phyloP scores from a whole-genome alignment of 1,139 yeast genomes.

The Hemisphaericaspora xylofermentans region DNA sequence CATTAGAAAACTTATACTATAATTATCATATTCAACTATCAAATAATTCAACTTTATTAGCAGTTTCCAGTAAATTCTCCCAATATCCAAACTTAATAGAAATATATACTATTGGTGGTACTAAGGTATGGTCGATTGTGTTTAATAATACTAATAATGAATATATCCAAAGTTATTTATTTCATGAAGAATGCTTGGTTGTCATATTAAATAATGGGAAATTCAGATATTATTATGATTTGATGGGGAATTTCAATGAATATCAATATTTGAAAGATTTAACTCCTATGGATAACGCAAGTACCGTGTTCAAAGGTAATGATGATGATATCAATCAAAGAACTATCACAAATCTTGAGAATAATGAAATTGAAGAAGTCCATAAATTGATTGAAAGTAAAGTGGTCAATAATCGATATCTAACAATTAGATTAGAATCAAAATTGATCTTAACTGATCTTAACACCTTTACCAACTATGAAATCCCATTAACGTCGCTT shows the following conservation, averaged over 20 bases:
- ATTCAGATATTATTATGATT: slow-evolving; percentile 65
- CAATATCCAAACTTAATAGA: slow-evolving; percentile 41
- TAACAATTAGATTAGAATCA: slow-evolving; percentile 32
- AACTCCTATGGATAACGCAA: slow-evolving; percentile 34
- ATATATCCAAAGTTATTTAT: slow-evolving; percentile 58
- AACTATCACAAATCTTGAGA: slow-evolving; percentile 35
- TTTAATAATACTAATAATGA: slow-evolving; percentile 54
- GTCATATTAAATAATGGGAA: slow-evolving; percentile 59
- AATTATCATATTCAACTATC: slow-evolving; percentile 31
- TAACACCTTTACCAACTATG: slow-evolving; percentile 23
- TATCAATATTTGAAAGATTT: slow-evolving; percentile 35
- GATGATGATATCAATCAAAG: slow-evolving; percentile 1
- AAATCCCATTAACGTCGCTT: slow-evolving; percentile 22
- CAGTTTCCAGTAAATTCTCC: slow-evolving; percentile 35
- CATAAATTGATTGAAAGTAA: slow-evolving; percentile 24
- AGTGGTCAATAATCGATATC: slow-evolving; percentile 25
- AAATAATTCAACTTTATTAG: slow-evolving; percentile 33
- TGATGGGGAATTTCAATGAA: slow-evolving; percentile 65
- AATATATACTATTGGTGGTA: slow-evolving; percentile 56
- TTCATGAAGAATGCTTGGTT: slow-evolving; percentile 57
- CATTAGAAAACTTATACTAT: slow-evolving; percentile 30
- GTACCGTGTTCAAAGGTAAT: slow-evolving; percentile 7
- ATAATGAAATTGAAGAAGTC: slow-evolving; percentile 30
- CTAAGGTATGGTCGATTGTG: slow-evolving; percentile 44
- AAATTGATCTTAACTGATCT: slow-evolving; percentile 31